Percentiles rank a stretch among this genome's conserved stretches.
Evolutionary conservation across 1,284 basidiomycete species (phyloP).

Genomic region (Takashimella tepidaria): DNA sequence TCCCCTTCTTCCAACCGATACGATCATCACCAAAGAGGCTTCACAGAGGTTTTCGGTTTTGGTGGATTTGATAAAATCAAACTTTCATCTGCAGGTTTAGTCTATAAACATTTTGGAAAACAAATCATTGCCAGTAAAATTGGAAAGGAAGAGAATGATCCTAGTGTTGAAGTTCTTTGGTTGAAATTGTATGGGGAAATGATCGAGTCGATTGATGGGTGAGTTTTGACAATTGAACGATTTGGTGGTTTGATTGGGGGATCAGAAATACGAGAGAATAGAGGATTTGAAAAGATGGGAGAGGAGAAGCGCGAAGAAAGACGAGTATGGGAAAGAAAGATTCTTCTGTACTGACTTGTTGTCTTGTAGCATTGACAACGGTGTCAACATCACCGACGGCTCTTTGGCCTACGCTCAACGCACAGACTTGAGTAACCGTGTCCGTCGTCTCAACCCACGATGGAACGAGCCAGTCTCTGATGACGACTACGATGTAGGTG

Average conservation of each 20-base stretch:
- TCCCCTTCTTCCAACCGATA: constrained; percentile 72
- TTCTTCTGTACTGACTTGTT: background rate
- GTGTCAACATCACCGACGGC: constrained; percentile 65
- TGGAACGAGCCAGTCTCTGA: constrained; percentile 76
- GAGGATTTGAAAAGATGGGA: no score
- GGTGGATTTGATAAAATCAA: constrained; percentile 65
- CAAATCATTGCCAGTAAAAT: constrained; percentile 72
- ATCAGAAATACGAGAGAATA: background rate
- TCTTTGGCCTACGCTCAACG: constrained; percentile 63
- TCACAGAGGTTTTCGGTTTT: constrained; percentile 80
- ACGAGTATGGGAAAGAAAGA: background rate
- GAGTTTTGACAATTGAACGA: no score
- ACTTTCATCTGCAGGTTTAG: constrained; percentile 84
- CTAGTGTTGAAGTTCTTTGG: constrained; percentile 70
- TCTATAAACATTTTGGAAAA: constrained; percentile 97
- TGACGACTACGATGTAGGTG: constrained; percentile 63
- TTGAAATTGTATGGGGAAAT: constrained; percentile 88
- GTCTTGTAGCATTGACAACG: constrained; percentile 70
- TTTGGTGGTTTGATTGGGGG: background rate
- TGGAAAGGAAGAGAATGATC: constrained; percentile 55
- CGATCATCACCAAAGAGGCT: constrained; percentile 96
- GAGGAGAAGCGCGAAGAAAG: no score
- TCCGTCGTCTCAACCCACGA: constrained; percentile 75
- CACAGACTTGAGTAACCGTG: constrained; percentile 77
- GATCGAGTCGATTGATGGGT: constrained; percentile 85